Evolutionary conservation across 345 rosid genomes (phyloP), one percentile per base, ranked within the genome.

Genomic region (Moricandia moricandioides): DNA sequence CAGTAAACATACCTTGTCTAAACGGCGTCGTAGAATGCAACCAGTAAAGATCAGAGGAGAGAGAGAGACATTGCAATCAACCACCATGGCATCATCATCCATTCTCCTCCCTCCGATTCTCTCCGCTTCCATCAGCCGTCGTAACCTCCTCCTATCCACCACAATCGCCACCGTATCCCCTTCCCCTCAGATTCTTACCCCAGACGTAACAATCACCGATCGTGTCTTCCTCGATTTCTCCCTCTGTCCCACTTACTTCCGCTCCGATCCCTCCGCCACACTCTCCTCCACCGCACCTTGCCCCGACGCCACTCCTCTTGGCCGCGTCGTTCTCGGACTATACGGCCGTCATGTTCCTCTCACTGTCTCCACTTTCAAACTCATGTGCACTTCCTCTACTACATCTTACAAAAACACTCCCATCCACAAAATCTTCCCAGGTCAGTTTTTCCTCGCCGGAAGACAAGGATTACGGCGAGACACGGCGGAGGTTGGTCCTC

Each of bases 151-250:
- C 59, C 83, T 83, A 75, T 78, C 85, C 74, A 74, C 75, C 71
- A 63, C 80, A 61, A 69, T 74, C 77, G 62, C 81, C 71, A 72
- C 82, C 58, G 85, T 61, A 16, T 81, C 86, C 26, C 71, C 84
- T 2, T 77, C 79, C 3, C 30, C 70, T 27, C 57, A 47, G 43
- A 56, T 10, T 6, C 47, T 87, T 0, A 74, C 81, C 0, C 78
- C 76, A 6, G 90, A 93, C 86, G 77, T 91, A 71, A 88, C 92
- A 62, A 88, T 93, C 71, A 93, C 97, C 43, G 91, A 91, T 84
- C 90, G 97, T 5, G 79, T 93, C 72, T 93, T 85, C 89, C 80
- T 93, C 73, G 98, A 93, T 80, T 89, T 93, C 89, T 84, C 92
- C 80, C 76, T 91, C 75, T 88, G 97, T 72, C 87, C 96, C 21